A percentile compares a stretch with the other conserved stretches of the same genome.
phyloP scores from a whole-genome alignment of 805 yeast genomes.

The Vanderwaltozyma tropicalis region DNA sequence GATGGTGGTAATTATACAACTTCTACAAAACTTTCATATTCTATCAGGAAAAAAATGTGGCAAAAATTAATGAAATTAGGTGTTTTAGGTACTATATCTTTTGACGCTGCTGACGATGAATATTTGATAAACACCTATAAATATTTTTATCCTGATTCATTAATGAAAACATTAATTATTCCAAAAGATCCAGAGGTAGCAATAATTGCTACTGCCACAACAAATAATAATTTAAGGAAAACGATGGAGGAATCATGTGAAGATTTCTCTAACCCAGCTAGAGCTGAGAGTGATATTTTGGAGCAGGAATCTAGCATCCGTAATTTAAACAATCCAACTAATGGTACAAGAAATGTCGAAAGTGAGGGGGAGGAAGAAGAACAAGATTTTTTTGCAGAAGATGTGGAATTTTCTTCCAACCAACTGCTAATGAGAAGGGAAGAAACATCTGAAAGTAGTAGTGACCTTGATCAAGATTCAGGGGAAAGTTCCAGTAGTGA shows the following conservation, averaged over 20 bases:
- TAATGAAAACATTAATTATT: not conserved
- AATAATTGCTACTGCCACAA: not conserved
- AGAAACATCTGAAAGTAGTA: not conserved
- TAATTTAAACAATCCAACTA: not conserved
- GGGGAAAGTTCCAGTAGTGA: no score
- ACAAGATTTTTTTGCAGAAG: no score
- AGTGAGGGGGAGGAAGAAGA: conserved; percentile 8
- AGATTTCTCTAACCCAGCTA: not conserved
- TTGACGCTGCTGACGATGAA: conserved; percentile 22
- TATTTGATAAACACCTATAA: conserved; percentile 24
- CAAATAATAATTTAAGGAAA: not conserved
- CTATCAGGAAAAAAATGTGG: conserved; percentile 24
- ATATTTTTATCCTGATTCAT: conserved; percentile 20
- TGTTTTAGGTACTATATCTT: conserved; percentile 26
- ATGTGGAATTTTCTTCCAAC: not conserved
- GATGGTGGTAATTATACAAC: not conserved
- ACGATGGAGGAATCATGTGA: not conserved
- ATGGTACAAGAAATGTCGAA: not conserved
- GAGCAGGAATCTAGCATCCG: no score
- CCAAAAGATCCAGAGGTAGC: not conserved
- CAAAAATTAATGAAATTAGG: conserved; percentile 22
- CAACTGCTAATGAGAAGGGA: not conserved
- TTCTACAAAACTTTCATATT: not conserved
- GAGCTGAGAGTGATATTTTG: not conserved
- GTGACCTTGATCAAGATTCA: no score